Conservation (phyloP, 2,329 filamentous ascomycete species). For the Diaporthe eres region DNA sequence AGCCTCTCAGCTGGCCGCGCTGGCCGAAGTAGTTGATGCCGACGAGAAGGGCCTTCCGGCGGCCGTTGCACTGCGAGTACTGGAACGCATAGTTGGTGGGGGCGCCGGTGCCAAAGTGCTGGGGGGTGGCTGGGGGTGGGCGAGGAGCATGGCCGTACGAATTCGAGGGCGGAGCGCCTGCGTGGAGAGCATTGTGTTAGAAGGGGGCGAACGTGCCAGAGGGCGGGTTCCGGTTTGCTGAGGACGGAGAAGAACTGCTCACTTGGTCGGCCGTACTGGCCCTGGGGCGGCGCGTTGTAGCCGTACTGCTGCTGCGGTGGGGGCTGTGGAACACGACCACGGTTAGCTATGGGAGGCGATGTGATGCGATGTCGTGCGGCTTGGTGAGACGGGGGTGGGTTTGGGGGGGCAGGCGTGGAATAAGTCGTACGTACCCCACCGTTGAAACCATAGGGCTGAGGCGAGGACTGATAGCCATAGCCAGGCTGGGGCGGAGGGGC, state of each 20-base stretch:
- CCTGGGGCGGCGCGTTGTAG: slow-evolving; percentile 55
- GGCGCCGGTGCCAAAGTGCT: slow-evolving; percentile 84
- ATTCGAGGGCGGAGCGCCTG: slow-evolving; percentile 46
- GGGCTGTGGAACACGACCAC: slow-evolving; percentile 47
- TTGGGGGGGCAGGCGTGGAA: not conserved
- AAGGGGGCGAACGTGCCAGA: not conserved
- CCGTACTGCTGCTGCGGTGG: slow-evolving; percentile 59
- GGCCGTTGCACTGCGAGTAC: slow-evolving; percentile 92
- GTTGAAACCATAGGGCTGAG: slow-evolving; percentile 57
- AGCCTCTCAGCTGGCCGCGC: slow-evolving; percentile 89
- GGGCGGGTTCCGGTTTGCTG: not conserved
- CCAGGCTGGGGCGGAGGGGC: slow-evolving; percentile 56
- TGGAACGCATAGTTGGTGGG: slow-evolving; percentile 87
- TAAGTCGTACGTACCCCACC: slow-evolving; percentile 33
- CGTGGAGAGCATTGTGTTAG: slow-evolving; percentile 21
- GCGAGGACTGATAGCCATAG: slow-evolving; percentile 63
- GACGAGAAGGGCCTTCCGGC: slow-evolving; percentile 89
- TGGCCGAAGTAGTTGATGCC: slow-evolving; percentile 98
- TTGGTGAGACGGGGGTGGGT: slow-evolving; percentile 32
- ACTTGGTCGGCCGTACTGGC: slow-evolving; percentile 67
- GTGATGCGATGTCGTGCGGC: not conserved
- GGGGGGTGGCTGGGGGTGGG: slow-evolving; percentile 75
- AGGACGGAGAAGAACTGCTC: slow-evolving; percentile 45
- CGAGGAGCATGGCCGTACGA: slow-evolving; percentile 72
- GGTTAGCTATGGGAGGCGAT: slow-evolving; percentile 9